These are phyloP conservation scores for Xerocomellus chrysenteron DNA, from an alignment of 768 basidiomycete genomes.

Conservation along the genomic window DNA sequence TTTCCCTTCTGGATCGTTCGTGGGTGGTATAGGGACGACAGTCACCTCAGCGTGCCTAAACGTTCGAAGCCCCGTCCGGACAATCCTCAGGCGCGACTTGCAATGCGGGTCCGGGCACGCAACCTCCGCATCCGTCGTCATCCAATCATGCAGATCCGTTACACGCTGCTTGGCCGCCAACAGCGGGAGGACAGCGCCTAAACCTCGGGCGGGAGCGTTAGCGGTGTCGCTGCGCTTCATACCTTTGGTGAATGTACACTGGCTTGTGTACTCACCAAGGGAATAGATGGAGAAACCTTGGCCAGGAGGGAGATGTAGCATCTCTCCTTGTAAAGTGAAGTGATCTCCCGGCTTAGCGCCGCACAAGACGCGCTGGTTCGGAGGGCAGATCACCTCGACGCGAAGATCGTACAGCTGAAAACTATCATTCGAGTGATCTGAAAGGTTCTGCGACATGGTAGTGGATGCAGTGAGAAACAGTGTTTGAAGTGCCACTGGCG, in stretches of 20 bases:
- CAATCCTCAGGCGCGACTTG: slow-evolving; percentile 54
- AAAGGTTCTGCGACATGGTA: not conserved
- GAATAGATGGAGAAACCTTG: slow-evolving; percentile 74
- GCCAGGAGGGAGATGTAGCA: slow-evolving; percentile 56
- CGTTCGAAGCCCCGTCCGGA: slow-evolving; percentile 47
- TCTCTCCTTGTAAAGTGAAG: slow-evolving; percentile 63
- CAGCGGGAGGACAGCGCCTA: slow-evolving; percentile 63
- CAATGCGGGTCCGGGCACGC: slow-evolving; percentile 71
- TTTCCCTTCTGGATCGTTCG: not conserved
- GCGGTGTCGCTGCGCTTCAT: not conserved
- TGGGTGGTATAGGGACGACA: slow-evolving; percentile 36
- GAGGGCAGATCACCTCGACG: slow-evolving; percentile 61
- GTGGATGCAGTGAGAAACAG: not conserved
- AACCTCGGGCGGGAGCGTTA: not conserved
- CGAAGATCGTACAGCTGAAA: slow-evolving; percentile 66
- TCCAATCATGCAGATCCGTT: slow-evolving; percentile 61
- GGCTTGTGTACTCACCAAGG: slow-evolving; percentile 37
- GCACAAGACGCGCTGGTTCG: slow-evolving; percentile 55
- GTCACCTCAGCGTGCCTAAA: slow-evolving; percentile 59
- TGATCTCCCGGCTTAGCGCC: slow-evolving; percentile 64
- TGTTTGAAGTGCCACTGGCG: too few species aligned
- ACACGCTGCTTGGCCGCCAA: slow-evolving; percentile 65
- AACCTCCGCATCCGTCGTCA: slow-evolving; percentile 62
- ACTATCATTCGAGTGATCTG: slow-evolving; percentile 32
- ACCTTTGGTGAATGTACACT: too few species aligned